Base-by-base conservation (phyloP, 441 rosid species). In the Gossypium lobatum region DNA sequence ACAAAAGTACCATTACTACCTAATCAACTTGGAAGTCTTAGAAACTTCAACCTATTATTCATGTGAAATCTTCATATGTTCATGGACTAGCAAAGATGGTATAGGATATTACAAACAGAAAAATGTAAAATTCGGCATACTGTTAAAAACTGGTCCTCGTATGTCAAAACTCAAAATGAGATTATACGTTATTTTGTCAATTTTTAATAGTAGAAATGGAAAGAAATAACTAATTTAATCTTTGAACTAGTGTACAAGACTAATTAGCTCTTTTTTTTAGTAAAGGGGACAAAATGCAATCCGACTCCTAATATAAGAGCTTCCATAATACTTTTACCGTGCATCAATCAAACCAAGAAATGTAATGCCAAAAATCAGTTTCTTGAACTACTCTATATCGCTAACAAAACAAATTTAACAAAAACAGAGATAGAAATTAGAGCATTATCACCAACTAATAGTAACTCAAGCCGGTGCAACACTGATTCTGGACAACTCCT, bases 401-500 rank as follows among this genome's bases (percentile, higher is more conserved):
- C 42, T 8, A 67, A 67, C 39, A 23, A 23, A 23, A 10, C 63
- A 11, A 50, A 52, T n/a, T 9, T 16, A 70, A 28, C 28, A 52
- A 54, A 37, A 54, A 7, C 18, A 39, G 1, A 50, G 21, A 26
- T 1, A n/a, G 25, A 17, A 18, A 42, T 23, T n/a, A 45, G 42
- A 37, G 50, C 64, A 26, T 58, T 46, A 46, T 72, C 42, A 60
- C 67, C 64, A 42, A 16, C 6, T 59, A 2, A 23, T 4, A 23
- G 26, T 14, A 70, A 57, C 21, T 82, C 79, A 83, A 31, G 86
- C 21, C 34, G 78, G 60, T 61, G 80, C 64, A 57, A 26, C 84
- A 74, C 77, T 75, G 83, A 81, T 67, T 62, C 82, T 85, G 6
- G 66, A 79, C 74, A 75, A 77, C 74, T 86, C 88, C 80, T 75